Percentiles rank a stretch among this genome's conserved stretches.
Conservation (phyloP, 169 alveolate genomes). For the Cystoisospora suis region DNA sequence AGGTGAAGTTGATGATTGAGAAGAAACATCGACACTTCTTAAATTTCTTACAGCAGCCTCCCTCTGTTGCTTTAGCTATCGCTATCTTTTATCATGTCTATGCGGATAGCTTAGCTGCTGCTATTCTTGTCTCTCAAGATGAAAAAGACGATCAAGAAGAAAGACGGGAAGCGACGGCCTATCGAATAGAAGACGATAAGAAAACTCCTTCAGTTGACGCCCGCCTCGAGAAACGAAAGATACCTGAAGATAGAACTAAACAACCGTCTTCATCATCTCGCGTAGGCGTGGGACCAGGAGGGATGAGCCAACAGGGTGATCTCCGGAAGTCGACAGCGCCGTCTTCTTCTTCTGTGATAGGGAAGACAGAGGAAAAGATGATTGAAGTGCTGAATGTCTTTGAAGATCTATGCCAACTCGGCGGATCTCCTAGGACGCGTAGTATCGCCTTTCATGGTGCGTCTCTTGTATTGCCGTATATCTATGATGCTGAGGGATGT, state of each 20-base stretch:
- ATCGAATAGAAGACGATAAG: too few relatives aligned
- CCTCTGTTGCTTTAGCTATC: neutral
- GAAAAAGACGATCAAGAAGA: too few relatives aligned
- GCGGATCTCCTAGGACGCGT: neutral
- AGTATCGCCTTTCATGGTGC: neutral
- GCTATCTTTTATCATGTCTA: neutral
- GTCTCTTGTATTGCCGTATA: neutral
- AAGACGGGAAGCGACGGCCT: too few relatives aligned
- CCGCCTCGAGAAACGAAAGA: too few relatives aligned
- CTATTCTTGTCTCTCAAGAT: neutral
- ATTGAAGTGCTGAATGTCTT: neutral
- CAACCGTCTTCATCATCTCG: neutral
- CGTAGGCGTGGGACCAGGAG: neutral
- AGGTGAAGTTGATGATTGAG: neutral
- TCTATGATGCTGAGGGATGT: constrained; percentile 9
- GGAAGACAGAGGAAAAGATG: neutral
- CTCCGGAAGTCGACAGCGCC: too few relatives aligned
- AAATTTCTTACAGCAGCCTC: neutral
- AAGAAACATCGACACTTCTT: neutral
- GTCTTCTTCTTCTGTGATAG: neutral
- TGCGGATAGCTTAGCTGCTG: neutral
- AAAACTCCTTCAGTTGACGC: too few relatives aligned
- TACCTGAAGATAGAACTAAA: too few relatives aligned
- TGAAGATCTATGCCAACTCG: neutral
- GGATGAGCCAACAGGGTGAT: too few relatives aligned